Evolutionary conservation across 2,329 filamentous ascomycete genomes (phyloP).

Genomic region (Colletotrichum siamense): DNA sequence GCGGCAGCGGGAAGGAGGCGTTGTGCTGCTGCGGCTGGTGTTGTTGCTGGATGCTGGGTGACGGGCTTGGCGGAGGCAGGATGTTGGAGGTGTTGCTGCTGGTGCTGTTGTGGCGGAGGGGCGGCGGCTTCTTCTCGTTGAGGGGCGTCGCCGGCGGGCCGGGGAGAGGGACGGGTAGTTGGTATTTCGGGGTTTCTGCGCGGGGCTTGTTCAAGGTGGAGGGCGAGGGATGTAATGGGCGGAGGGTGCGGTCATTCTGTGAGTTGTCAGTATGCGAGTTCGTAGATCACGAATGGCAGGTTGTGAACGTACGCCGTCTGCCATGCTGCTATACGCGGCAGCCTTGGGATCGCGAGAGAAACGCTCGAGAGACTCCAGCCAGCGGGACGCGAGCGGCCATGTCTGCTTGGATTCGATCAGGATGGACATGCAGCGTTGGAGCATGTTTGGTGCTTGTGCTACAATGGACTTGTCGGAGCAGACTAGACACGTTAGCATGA

Average conservation of each 20-base stretch:
- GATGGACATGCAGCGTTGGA: constrained; percentile 49
- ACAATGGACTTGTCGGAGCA: constrained; percentile 46
- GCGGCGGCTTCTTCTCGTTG: constrained; percentile 5
- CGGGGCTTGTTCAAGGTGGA: constrained; percentile 24
- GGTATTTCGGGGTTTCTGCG: constrained; percentile 21
- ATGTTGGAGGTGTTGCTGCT: constrained; percentile 23
- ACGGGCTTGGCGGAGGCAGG: constrained; percentile 23
- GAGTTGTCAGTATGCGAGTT: not conserved
- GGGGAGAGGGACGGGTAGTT: constrained; percentile 7
- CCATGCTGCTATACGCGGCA: constrained; percentile 49
- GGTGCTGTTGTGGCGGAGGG: constrained; percentile 1
- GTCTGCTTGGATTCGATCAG: constrained; percentile 53
- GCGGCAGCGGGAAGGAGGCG: constrained; percentile 3
- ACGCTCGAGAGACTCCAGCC: constrained; percentile 55
- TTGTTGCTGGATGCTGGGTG: constrained; percentile 10
- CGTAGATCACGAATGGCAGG: fast-evolving
- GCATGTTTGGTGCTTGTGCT: constrained; percentile 49
- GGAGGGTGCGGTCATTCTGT: constrained; percentile 36
- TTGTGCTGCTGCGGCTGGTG: constrained; percentile 10
- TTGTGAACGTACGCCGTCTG: constrained; percentile 41
- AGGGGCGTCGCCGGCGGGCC: constrained; percentile 10
- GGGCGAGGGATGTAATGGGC: constrained; percentile 21
- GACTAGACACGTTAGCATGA: constrained; percentile 35
- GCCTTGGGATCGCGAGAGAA: constrained; percentile 51
- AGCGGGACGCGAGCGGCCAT: constrained; percentile 59